Conservation (phyloP, 75 land plant genomes). For the Pinus albicaulis region DNA sequence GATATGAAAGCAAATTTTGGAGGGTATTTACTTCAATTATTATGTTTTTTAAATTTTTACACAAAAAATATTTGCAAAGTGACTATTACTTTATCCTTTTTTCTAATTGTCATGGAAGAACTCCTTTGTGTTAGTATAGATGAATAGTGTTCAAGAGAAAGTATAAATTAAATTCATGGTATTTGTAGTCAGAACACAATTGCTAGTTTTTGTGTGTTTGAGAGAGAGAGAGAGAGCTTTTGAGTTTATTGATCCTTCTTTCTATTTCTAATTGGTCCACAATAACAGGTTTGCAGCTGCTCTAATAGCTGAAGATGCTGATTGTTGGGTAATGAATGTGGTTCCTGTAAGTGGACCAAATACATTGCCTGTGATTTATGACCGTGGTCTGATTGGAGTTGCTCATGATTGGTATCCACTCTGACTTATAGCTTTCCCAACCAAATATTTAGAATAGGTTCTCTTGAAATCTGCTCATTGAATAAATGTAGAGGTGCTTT, state of each 20-base stretch:
- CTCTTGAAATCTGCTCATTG: too few relatives aligned
- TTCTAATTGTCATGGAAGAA: neutral
- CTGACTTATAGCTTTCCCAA: neutral
- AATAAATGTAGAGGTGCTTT: too few relatives aligned
- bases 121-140: neutral
- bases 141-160: neutral
- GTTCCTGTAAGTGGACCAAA: constrained; percentile 80
- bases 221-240: neutral
- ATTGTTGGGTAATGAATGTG: constrained; percentile 94
- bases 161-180: neutral
- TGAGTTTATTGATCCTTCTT: neutral
- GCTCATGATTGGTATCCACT: constrained; percentile 82
- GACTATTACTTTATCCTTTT: too few relatives aligned
- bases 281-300: constrained; percentile 86
- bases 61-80: too few relatives aligned
- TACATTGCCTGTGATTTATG: constrained; percentile 87
- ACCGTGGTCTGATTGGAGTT: constrained; percentile 80
- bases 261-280: neutral
- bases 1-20: constrained; percentile 93
- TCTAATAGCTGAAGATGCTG: constrained; percentile 38
- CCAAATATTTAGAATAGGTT: too few relatives aligned
- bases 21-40: constrained; percentile 42
- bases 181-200: too few relatives aligned
- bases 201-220: neutral
- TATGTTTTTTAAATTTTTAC: too few relatives aligned